Percentiles rank a stretch among this genome's conserved stretches.
phyloP scores from a whole-genome alignment of 345 rosid species.

The Lepidium didymum region DNA sequence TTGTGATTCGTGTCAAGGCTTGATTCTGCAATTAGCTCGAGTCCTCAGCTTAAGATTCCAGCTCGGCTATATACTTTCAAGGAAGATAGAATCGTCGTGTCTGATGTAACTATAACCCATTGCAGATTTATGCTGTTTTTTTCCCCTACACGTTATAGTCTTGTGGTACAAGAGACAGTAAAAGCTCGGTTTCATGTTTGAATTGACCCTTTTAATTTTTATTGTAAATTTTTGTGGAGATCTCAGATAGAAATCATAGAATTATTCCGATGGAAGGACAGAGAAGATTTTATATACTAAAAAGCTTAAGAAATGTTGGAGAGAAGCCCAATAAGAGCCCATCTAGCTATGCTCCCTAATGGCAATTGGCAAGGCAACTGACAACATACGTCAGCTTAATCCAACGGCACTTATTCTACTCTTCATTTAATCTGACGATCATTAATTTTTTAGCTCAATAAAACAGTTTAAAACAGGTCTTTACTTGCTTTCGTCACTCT shows the following conservation, averaged over 20 bases:
- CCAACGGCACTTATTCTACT: not conserved
- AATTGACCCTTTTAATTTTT: not conserved
- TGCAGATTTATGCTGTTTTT: not conserved
- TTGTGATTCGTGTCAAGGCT: constrained; percentile 79
- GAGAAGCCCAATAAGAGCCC: too few relatives aligned
- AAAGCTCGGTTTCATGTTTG: not conserved
- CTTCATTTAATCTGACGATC: not conserved
- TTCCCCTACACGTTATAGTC: not conserved
- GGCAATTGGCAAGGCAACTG: too few relatives aligned
- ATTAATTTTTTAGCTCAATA: not conserved
- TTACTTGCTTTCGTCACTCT: not conserved
- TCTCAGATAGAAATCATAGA: not conserved
- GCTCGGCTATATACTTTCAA: not conserved
- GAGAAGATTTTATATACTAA: too few relatives aligned
- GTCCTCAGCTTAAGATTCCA: not conserved
- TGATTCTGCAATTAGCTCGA: constrained; percentile 25
- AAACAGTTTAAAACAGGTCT: not conserved
- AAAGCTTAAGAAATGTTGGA: too few relatives aligned
- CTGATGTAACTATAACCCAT: constrained; percentile 1
- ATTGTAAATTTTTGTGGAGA: not conserved
- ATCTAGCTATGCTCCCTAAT: too few relatives aligned
- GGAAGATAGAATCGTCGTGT: not conserved
- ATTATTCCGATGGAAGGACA: too few relatives aligned
- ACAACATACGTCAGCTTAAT: not conserved
- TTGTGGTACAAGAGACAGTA: not conserved